Base-by-base conservation (phyloP, 169 alveolate species). In the Plasmodium gonderi region DNA sequence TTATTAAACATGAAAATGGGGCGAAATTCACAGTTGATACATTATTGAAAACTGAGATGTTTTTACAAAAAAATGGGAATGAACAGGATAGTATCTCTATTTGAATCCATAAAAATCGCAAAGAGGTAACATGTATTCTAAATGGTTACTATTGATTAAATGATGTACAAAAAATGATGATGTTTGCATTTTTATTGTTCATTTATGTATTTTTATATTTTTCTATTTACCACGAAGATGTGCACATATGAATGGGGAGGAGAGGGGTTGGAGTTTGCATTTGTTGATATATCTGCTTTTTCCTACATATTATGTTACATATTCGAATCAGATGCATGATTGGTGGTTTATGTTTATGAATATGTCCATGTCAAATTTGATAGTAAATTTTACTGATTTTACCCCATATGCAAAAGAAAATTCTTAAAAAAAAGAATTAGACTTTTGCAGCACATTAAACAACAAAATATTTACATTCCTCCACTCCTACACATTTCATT, bases 321-420 rank as follows among this genome's bases (percentile, higher is more conserved):
- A 7, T 45, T 49, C 51, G 40, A 68, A 68, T 26, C 2, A 45
- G 20, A 11, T 26, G 4, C 17, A 31, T 81, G 74, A 44, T 23
- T 68, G 60, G 36, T 33, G 80, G 76, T 31, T 65, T 68, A 42
- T 74, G 36, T 68, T 44, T 68, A 38, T 45, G 17, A 78, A 29
- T 29, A 81, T 44, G 49, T 81, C 77, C 91, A 79, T 81, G 74
- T 81, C 76, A 81, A 68, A 29, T 29, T 11, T 44, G 78, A 42
- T 80, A 49, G 49, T 23, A 36, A 80, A n/a, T 11, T 29, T 79
- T 79, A 23, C 51, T 65, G 68, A 80, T 64, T 49, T 64, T 78
- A 9, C 5, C 23, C 8, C 49, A 60, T 51, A 29, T 36, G 17
- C 45, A 17, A 60, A 79, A 26, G 26, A 79, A 47, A 64, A 38